A percentile compares a stretch with the other conserved stretches of the same genome.
Conservation (phyloP, 2,329 filamentous ascomycete genomes). For the Phyllosticta paracitricarpa region DNA sequence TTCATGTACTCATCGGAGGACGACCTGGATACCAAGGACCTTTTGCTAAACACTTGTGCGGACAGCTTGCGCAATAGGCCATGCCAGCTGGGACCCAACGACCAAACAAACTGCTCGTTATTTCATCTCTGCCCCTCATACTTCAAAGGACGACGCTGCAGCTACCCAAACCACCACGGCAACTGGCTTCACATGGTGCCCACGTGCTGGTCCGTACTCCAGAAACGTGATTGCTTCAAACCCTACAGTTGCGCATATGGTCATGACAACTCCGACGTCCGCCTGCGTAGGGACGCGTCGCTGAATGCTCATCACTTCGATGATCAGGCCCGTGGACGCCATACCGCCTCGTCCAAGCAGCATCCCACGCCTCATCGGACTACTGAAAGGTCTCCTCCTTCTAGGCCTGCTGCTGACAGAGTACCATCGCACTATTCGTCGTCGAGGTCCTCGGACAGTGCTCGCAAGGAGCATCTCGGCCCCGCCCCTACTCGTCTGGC, state of each 20-base stretch:
- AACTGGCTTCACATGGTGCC: background rate
- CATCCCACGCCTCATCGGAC: too few relatives aligned
- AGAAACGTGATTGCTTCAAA: background rate
- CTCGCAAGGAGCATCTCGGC: too few relatives aligned
- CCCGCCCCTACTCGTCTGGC: too few relatives aligned
- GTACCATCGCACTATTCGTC: too few relatives aligned
- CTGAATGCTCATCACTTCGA: too few relatives aligned
- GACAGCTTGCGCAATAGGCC: background rate
- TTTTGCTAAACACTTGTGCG: background rate
- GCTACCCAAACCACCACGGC: background rate
- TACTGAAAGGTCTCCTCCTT: too few relatives aligned
- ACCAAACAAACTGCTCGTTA: background rate
- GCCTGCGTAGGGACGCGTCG: too few relatives aligned
- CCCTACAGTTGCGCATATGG: background rate
- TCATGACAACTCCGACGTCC: background rate
- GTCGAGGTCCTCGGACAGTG: too few relatives aligned
- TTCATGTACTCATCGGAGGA: background rate
- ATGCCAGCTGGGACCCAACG: background rate
- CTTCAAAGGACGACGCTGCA: background rate
- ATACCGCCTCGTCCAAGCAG: too few relatives aligned
- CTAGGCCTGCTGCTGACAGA: too few relatives aligned
- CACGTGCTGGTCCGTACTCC: background rate
- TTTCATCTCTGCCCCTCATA: background rate
- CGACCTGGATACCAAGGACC: background rate
- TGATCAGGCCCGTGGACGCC: too few relatives aligned